These are phyloP conservation scores for Phlebiopsis flavidoalba DNA, from an alignment of 768 basidiomycete species.

Conservation along the genomic window DNA sequence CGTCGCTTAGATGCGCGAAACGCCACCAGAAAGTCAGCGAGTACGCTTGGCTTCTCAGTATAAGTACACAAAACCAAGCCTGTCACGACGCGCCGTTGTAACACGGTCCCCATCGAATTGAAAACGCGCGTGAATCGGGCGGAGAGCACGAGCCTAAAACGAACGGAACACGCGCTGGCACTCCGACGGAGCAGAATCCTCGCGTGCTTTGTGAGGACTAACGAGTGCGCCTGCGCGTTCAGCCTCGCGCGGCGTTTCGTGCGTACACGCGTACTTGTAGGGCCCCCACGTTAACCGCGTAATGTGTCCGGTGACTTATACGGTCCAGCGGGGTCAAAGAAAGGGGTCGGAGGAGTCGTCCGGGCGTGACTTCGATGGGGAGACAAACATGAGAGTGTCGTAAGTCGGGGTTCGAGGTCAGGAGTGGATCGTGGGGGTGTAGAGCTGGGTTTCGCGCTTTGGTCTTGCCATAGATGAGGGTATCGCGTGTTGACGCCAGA, in stretches of 20 bases:
- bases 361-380: neutral
- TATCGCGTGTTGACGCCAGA: neutral
- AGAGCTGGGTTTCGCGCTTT: neutral
- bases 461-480: neutral
- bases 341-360: neutral
- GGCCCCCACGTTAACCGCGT: neutral
- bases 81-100: neutral
- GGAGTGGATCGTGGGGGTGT: neutral
- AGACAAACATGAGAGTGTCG: neutral
- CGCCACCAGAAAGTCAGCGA: slow-evolving; percentile 1
- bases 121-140: neutral
- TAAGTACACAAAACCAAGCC: slow-evolving; percentile 3
- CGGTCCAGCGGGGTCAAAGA: neutral
- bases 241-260: neutral
- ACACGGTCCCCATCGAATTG: slow-evolving; percentile 2
- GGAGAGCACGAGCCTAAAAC: neutral
- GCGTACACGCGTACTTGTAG: neutral
- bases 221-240: too few relatives aligned
- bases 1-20: neutral
- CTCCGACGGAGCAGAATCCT: neutral
- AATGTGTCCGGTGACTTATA: neutral
- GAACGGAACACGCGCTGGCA: neutral
- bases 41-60: neutral
- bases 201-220: too few relatives aligned
- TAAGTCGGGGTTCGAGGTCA: neutral